Evolutionary conservation across 805 yeast species (phyloP).

Genomic region (Ogataea ganodermae): DNA sequence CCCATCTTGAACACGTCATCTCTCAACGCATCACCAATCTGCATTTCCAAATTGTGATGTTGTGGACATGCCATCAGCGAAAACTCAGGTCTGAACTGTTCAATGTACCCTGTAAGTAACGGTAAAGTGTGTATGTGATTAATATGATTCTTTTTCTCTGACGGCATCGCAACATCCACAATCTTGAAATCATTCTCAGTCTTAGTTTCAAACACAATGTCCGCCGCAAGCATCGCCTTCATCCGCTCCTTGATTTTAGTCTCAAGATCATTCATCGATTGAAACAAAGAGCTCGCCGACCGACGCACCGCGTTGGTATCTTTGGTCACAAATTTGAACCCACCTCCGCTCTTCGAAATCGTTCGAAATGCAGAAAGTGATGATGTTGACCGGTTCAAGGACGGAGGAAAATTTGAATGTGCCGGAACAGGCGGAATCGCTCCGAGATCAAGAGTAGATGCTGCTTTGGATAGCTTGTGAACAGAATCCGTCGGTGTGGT

Average conservation of each 20-base stretch:
- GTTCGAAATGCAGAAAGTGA: constrained; percentile 8
- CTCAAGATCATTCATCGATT: constrained; percentile 3
- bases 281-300: constrained; percentile 14
- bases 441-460: constrained; percentile 11
- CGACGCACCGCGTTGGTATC: constrained; percentile 14
- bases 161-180: constrained; percentile 3
- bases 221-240: constrained; percentile 17
- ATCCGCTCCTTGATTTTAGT: constrained; percentile 15
- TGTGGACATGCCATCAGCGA: constrained; percentile 52
- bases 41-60: constrained; percentile 45
- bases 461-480: constrained; percentile 10
- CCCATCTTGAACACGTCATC: constrained; percentile 41
- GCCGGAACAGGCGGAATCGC: not conserved
- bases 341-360: constrained; percentile 6
- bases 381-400: constrained; percentile 12
- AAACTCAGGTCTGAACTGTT: constrained; percentile 55
- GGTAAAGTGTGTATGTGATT: constrained; percentile 23
- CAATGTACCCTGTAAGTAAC: constrained; percentile 40
- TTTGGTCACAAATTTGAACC: constrained; percentile 6
- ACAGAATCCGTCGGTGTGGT: constrained; percentile 11
- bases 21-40: constrained; percentile 47
- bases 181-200: constrained; percentile 4
- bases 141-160: not conserved
- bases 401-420: not conserved
- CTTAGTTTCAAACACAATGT: constrained; percentile 6